Percentiles rank a stretch among this genome's conserved stretches.
These are phyloP conservation scores for Fonsecaea nubica DNA, from an alignment of 2,329 filamentous ascomycete species.

Conservation along the genomic window DNA sequence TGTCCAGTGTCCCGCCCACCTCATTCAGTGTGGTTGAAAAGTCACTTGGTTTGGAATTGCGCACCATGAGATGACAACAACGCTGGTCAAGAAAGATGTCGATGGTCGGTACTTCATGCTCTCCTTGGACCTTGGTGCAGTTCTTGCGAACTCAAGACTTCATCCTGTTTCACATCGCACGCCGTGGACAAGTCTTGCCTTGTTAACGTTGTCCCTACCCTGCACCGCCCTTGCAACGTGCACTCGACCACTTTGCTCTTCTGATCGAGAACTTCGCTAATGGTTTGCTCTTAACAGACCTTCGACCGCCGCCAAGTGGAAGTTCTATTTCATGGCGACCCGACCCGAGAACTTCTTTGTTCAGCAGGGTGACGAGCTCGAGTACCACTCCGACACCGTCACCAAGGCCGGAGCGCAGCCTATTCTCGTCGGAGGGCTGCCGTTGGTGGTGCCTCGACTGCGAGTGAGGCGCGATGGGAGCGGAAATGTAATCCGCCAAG, in stretches of 20 bases:
- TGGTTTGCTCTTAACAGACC: neutral
- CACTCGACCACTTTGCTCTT: neutral
- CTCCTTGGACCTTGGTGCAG: neutral
- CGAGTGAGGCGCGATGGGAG: slow-evolving; percentile 1
- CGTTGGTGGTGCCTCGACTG: neutral
- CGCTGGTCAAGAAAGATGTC: neutral
- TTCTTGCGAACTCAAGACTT: neutral
- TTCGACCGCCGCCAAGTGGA: neutral
- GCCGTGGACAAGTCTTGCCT: neutral
- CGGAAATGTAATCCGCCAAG: neutral
- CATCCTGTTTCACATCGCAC: neutral
- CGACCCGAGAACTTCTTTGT: slow-evolving; percentile 1
- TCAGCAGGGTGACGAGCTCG: slow-evolving; percentile 4
- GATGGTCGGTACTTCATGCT: neutral
- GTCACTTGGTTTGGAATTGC: neutral
- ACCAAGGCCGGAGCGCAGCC: neutral
- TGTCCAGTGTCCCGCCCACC: neutral
- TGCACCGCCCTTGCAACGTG: neutral
- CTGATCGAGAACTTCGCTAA: neutral
- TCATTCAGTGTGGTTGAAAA: neutral
- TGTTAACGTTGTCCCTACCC: neutral
- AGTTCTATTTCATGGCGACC: slow-evolving; percentile 8
- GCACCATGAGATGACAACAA: neutral
- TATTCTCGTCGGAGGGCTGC: neutral
- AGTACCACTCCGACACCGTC: neutral